phyloP scores from a whole-genome alignment of 768 basidiomycete species.

The Hysterangium stoloniferum region DNA sequence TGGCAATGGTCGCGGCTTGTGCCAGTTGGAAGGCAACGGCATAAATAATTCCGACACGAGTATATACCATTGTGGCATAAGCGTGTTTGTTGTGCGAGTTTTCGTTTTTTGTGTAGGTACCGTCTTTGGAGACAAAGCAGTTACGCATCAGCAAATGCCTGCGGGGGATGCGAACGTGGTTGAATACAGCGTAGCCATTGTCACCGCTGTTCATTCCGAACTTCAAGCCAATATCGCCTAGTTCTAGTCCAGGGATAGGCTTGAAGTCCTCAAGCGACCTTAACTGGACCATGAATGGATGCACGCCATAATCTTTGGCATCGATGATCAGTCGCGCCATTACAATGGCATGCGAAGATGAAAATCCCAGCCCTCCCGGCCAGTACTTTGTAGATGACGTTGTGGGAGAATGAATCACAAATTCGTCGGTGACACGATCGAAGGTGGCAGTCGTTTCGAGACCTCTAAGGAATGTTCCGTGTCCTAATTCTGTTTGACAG shows the following conservation, averaged over 20 bases:
- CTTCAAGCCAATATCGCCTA: slow-evolving; percentile 22
- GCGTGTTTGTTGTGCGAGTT: slow-evolving; percentile 14
- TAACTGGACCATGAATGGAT: slow-evolving; percentile 23
- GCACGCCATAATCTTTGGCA: slow-evolving; percentile 18
- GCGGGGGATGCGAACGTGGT: slow-evolving; percentile 20
- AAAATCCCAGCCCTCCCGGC: slow-evolving; percentile 21
- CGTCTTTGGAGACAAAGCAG: slow-evolving; percentile 17
- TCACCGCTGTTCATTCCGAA: slow-evolving; percentile 20
- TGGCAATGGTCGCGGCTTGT: slow-evolving; percentile 20
- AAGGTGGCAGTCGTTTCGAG: slow-evolving; percentile 24
- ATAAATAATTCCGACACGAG: slow-evolving; percentile 14
- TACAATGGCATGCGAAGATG: slow-evolving; percentile 22
- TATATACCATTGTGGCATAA: slow-evolving; percentile 21
- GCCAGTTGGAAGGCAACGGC: slow-evolving; percentile 20
- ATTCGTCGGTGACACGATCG: slow-evolving; percentile 19
- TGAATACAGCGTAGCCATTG: slow-evolving; percentile 23
- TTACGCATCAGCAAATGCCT: slow-evolving; percentile 20
- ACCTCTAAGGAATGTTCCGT: slow-evolving; percentile 23
- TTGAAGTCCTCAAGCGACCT: slow-evolving; percentile 19
- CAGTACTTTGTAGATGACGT: slow-evolving; percentile 21
- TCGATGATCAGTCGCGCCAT: slow-evolving; percentile 19
- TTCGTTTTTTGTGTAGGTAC: slow-evolving; percentile 16
- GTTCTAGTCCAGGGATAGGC: slow-evolving; percentile 20
- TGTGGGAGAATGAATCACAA: slow-evolving; percentile 22
- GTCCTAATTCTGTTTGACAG: slow-evolving; percentile 24